These are phyloP conservation scores for Rubia yunnanensis DNA, from an alignment of 257 asterid genomes.

Conservation along the genomic window DNA sequence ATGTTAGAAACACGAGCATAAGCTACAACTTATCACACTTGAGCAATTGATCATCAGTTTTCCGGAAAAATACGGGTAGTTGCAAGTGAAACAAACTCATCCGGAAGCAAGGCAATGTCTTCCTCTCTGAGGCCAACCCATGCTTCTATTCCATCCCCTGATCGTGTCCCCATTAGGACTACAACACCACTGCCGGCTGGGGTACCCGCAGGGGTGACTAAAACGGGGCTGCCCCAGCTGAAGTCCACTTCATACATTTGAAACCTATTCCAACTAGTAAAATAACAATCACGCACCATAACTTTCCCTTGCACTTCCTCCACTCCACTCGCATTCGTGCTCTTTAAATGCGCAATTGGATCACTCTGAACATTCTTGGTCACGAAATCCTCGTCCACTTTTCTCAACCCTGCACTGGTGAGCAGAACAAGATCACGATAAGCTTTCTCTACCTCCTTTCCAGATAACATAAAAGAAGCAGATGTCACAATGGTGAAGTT, in stretches of 20 bases:
- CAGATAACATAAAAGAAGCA: background rate
- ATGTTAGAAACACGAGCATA: background rate
- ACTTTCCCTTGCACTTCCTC: background rate
- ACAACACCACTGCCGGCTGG: conserved; percentile 12
- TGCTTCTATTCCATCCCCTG: conserved; percentile 41
- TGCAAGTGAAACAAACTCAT: conserved; percentile 4
- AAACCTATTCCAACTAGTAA: conserved; percentile 25
- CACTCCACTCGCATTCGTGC: background rate
- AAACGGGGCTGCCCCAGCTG: conserved; percentile 28
- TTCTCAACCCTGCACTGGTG: conserved; percentile 8
- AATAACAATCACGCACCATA: conserved; percentile 2
- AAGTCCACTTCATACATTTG: conserved; percentile 21
- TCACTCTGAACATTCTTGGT: background rate
- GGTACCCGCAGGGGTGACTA: conserved; percentile 21
- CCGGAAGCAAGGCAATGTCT: background rate
- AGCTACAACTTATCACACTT: background rate
- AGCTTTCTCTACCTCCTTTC: background rate
- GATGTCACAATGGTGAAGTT: conserved; percentile 6
- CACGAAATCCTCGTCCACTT: background rate
- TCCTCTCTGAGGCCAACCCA: conserved; percentile 24
- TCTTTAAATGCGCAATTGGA: background rate
- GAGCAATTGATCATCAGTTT: background rate
- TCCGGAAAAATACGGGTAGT: background rate
- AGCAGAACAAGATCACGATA: conserved; percentile 2
- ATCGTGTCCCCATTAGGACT: conserved; percentile 19